Evolutionary conservation across 2,329 filamentous ascomycete species (phyloP), one percentile per base, ranked within the genome.

Genomic region (Aplosporella prunicola): DNA sequence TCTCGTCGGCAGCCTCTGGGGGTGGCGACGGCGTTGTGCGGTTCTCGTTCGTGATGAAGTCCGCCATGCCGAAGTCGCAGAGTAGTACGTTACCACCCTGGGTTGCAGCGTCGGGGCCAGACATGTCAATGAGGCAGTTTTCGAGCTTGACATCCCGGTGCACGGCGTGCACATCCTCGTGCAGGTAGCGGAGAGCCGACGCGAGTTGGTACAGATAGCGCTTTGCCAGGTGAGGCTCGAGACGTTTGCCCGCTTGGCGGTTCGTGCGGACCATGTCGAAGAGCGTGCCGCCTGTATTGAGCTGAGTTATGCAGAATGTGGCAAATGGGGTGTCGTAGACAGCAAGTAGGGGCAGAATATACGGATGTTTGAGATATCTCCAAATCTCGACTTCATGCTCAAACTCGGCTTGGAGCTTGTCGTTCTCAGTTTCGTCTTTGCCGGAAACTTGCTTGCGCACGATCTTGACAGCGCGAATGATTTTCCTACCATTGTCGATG

Each of bases 81-180:
- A 82, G 64, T 4, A 78, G 68, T 5, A 82, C 51, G 23, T 70
- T 69, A 7, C 74, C 75, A 11, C 70, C 67, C 24, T 70, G 62
- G 1, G 54, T 56, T 8, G 64, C 65, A 5, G 68, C 65, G 6
- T 66, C 52, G 3, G 64, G 58, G 5, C 60, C 60, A 13, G 68
- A 61, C 45, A 72, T 68, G 47, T 80, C 74, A 23, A 81, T 49
- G 2, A 82, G 67, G 46, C 76, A 80, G 45, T 82, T 82, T 50
- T 82, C 78, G 16, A 81, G 67, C 53, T 82, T 82, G 51, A 82
- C 70, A 51, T 82, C 78, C 32, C 78, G 68, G 51, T 82, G 78
- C 16, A 80, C 75, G 17, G 81, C 69, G 18, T 71, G 69, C 16
- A 78, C 73, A 49, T 82, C 78, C 52, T 80, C 73, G 50, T 82